Conservation (phyloP, 2,329 filamentous ascomycete species). For the Cryphonectria naterciae region DNA sequence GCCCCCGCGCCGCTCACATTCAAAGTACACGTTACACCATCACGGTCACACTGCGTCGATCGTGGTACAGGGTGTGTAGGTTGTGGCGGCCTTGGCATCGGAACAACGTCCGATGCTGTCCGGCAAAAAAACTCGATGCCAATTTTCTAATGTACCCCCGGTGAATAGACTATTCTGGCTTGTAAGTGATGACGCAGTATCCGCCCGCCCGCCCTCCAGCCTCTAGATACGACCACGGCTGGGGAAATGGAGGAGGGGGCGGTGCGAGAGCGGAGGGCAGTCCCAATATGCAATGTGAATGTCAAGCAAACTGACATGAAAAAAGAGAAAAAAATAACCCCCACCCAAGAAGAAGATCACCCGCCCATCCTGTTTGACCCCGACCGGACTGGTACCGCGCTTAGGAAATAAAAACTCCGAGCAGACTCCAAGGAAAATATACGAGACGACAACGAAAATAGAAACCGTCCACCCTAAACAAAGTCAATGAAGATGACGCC, state of each 20-base stretch:
- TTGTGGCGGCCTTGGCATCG: constrained; percentile 12
- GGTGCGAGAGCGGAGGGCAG: no score
- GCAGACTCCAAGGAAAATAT: not conserved
- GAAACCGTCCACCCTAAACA: not conserved
- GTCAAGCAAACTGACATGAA: not conserved
- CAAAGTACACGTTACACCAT: constrained; percentile 8
- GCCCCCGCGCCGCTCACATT: not conserved
- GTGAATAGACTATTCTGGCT: not conserved
- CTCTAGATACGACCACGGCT: not conserved
- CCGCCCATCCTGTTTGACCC: not conserved
- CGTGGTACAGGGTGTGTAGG: constrained; percentile 1
- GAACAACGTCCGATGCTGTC: constrained; percentile 2
- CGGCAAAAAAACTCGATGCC: not conserved
- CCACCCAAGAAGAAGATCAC: not conserved
- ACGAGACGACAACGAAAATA: not conserved
- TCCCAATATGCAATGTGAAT: constrained; percentile 4
- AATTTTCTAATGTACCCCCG: not conserved
- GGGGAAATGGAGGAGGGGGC: not conserved
- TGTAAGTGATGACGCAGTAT: not conserved
- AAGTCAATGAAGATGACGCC: not conserved
- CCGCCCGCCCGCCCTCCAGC: not conserved
- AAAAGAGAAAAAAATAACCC: not conserved
- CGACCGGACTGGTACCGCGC: constrained; percentile 8
- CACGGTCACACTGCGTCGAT: constrained; percentile 6
- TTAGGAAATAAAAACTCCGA: not conserved